Conservation (phyloP, 192 early-diverging fungal species). For the Rhizoclosmatium sp. region DNA sequence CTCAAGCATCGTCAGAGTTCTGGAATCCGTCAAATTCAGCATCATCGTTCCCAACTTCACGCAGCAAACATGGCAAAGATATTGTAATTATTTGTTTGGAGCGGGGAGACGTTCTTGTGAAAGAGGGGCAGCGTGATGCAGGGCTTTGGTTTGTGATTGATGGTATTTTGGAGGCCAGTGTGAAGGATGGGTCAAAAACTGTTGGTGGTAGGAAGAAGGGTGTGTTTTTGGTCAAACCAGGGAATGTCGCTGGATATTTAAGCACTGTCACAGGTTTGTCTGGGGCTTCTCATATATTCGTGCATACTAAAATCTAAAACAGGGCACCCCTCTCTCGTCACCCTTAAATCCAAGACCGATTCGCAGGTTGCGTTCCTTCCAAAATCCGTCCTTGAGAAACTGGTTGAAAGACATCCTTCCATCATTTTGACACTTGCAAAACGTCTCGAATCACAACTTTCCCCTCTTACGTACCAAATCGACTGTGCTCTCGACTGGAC, state of each 20-base stretch:
- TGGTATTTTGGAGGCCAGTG: conserved; percentile 80
- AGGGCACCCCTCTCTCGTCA: conserved; percentile 88
- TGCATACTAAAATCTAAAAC: neutral
- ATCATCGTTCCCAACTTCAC: neutral
- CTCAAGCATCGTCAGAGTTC: conserved; percentile 23
- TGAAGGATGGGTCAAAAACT: conserved; percentile 46
- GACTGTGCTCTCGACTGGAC: conserved; percentile 87
- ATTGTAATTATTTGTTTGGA: conserved; percentile 64
- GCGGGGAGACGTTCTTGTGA: conserved; percentile 74
- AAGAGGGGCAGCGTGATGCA: conserved; percentile 82
- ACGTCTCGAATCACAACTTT: conserved; percentile 80
- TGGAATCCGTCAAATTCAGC: neutral
- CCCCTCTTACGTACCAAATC: conserved; percentile 77
- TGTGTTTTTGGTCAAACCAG: conserved; percentile 81
- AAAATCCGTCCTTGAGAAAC: conserved; percentile 80
- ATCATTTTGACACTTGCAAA: conserved; percentile 88
- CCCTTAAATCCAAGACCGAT: conserved; percentile 79
- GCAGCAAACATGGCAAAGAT: conserved; percentile 25
- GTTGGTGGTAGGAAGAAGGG: conserved; percentile 35
- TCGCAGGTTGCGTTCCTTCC: conserved; percentile 89
- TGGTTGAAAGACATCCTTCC: conserved; percentile 85
- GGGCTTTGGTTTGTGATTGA: conserved; percentile 95
- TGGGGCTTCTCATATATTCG: conserved; percentile 79
- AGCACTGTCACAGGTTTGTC: conserved; percentile 82
- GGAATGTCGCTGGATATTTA: conserved; percentile 92